Evolutionary conservation across 2,329 filamentous ascomycete genomes (phyloP), one percentile per base, ranked within the genome.

Genomic region (Sclerotinia spermophila): DNA sequence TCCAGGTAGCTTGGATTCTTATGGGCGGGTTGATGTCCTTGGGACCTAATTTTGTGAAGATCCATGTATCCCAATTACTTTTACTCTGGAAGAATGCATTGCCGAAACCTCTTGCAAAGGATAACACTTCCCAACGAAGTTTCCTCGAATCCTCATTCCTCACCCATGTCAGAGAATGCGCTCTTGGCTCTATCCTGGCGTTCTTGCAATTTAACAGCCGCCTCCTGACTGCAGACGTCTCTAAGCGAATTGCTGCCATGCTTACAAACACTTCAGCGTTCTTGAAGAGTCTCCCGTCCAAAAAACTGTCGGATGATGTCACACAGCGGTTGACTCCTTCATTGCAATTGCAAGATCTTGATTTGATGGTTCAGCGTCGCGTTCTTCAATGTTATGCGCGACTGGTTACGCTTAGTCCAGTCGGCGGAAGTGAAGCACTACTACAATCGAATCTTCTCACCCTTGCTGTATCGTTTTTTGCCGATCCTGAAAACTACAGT

Each of bases 21-120:
- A 97, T 99, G 61, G 96, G 96, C 51, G 96, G 96, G 0, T 83
- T 99, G 69, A 98, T 98, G 95, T 94, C 94, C 0, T 86, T 99
- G 0, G 96, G 96, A 0, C 95, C 96, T 5, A 98, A 97, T 80
- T 99, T 99, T 80, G 95, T 98, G 81, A 99, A 99, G 82, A 98
- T 98, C 35, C 96, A 99, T 81, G 86, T 99, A 11, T 95, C 94
- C 3, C 96, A 99, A 78, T 85, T 99, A 33, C 88, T 99, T 70
- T 83, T 99, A 13, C 84, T 99, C 10, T 99, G 96, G 96, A 97
- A 97, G 81, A 99, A 98, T 80, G 95, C 96, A 0, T 85, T 99
- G 17, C 95, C 96, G 0, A 97, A 96, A 78, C 95, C 96, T 8
- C 82, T 98, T n/a, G 90, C 93, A 45, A 96, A 94, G 79, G 95